Evolutionary conservation across 805 yeast genomes (phyloP), one percentile per base, ranked within the genome.

Genomic region (Priceomyces medius): DNA sequence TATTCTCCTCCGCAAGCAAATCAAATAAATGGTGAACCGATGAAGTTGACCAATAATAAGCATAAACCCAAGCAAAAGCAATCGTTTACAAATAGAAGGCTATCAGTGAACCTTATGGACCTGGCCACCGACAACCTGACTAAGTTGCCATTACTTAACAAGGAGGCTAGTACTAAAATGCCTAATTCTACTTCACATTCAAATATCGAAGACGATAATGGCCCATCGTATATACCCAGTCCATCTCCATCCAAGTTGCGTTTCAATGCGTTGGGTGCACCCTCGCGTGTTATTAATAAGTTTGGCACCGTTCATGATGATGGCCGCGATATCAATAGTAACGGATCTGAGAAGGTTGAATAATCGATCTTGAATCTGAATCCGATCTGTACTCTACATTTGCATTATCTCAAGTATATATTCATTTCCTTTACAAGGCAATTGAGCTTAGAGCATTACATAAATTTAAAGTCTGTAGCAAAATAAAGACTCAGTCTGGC

Each of bases 61-160:
- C 16, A 19, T 17, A 23, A 35, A 17, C 8, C 31, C 9, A 21
- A 35, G 8, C 32, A 38, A 23, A 24, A 21, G 24, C 32, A 28
- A 12, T 46, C 51, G 4, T 48, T 52, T 20, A 40, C 49, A 12
- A 51, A 49, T 34, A 45, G 54, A 41, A 46, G 54, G 34, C 35
- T 56, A 12, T 49, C 56, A 10, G 43, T 50, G 12, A 46, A 45
- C 19, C 37, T 51, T 17, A 20, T n/a, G 7, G 44, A 42, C 19
- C 23, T 18, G 13, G 24, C 38, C 8, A 39, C 37, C 27, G 50
- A 35, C 31, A 40, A 38, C 27, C 38, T 34, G 7, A 42, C 54
- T 20, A 58, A 51, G 38, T 43, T 50, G 7, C 66, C 68, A 3
- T 50, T 68, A 26, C 56, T 68, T 19, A 68, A 69, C 45, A 66